Evolutionary conservation across 75 land plant genomes (phyloP), one percentile per base, ranked within the genome.

Genomic region (Pseudotsuga menziesii): DNA sequence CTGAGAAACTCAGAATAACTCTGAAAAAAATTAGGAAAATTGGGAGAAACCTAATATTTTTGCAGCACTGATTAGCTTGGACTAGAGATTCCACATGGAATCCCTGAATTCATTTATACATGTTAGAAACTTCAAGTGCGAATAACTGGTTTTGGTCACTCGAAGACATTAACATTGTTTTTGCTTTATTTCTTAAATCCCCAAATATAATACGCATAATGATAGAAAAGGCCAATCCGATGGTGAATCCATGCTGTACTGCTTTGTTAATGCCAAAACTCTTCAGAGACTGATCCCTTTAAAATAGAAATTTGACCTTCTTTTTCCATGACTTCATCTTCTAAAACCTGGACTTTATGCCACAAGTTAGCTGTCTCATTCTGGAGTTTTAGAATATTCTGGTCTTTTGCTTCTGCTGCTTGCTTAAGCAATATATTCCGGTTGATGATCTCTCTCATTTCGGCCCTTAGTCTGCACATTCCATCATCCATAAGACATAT

Each of bases 221-320:
- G 22, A 41, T 20, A 67, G 71, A 39, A 39, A 67, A 17, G 39
- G 72, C n/a, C 39, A 44, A 39, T 67, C 72, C 32, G 20, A 8
- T 32, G 12, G 69, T 11, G 8, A 67, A 39, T 39, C 52, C 39
- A 67, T 67, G 72, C 48, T 67, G 8, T 67, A 11, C 39, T 66
- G 70, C 22, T 36, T n/a, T 36, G 20, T 67, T 44, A 67, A 67
- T 39, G 20, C 8, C 22, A n/a, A 29, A 23, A 56, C 20, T 78
- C 79, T 76, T 55, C 82, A 17, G 57, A 56, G 25, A 81, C 77
- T 22, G 54, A 72, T 25, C 83, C 61, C 58, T 69, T 82, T 57
- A 82, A 74, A 15, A 82, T 82, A 73, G 75, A 15, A 57, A 82
- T 82, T 58, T 82, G 83, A 25, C 83, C 83, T 54, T 82, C 83